These are phyloP conservation scores for Coniferiporia sulphurascens DNA, from an alignment of 1,284 basidiomycete genomes.

Conservation along the genomic window DNA sequence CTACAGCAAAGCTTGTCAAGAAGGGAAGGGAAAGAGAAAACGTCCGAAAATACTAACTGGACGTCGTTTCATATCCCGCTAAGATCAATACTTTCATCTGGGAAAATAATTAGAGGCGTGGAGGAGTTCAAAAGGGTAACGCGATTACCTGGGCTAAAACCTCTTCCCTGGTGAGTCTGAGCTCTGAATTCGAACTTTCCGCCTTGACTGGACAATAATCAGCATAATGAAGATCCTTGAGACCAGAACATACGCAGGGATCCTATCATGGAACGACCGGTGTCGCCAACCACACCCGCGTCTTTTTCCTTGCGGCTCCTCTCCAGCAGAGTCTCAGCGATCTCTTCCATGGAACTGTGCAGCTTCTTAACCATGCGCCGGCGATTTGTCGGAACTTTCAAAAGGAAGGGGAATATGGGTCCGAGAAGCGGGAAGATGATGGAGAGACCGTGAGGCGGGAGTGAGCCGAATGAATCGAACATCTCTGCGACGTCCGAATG, in stretches of 20 bases:
- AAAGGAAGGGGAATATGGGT: constrained; percentile 38
- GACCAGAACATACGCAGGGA: constrained; percentile 38
- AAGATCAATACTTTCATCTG: constrained; percentile 36
- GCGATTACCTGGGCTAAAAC: constrained; percentile 49
- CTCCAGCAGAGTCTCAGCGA: constrained; percentile 43
- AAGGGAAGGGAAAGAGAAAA: background rate
- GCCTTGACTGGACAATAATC: constrained; percentile 42
- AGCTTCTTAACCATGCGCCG: constrained; percentile 33
- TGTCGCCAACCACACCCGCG: constrained; percentile 29
- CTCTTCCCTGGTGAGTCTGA: constrained; percentile 60
- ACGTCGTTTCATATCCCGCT: constrained; percentile 40
- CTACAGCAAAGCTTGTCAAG: constrained; percentile 15
- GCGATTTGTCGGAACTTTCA: constrained; percentile 39
- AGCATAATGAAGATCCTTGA: background rate
- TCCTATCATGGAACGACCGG: constrained; percentile 49
- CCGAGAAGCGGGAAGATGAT: constrained; percentile 37
- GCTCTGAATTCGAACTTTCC: constrained; percentile 35
- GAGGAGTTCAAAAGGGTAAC: background rate
- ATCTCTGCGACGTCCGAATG: constrained; percentile 38
- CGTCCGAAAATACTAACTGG: constrained; percentile 27
- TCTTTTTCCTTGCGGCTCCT: constrained; percentile 38
- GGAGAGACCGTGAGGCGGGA: constrained; percentile 23
- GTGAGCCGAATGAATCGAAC: constrained; percentile 39
- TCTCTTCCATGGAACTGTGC: constrained; percentile 36
- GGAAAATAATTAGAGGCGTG: background rate